A percentile compares a stretch with the other conserved stretches of the same genome.
Evolutionary conservation across 768 basidiomycete species (phyloP).

Genomic region (Trametes elegans): DNA sequence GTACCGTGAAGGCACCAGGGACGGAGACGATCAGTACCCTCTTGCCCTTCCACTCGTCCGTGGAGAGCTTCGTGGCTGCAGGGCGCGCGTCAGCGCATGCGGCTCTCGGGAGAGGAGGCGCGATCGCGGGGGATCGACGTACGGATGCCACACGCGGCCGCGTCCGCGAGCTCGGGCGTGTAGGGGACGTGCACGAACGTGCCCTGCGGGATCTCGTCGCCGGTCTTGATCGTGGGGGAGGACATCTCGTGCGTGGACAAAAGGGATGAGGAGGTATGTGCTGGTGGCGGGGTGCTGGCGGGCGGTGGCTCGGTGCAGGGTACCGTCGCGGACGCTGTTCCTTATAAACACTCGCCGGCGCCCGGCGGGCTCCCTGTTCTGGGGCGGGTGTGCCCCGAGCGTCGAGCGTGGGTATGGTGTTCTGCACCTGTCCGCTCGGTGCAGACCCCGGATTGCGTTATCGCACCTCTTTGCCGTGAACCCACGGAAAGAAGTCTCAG

Average conservation of each 20-base stretch:
- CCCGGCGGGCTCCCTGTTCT: neutral
- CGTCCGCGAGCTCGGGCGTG: conserved; percentile 59
- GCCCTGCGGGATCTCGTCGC: conserved; percentile 48
- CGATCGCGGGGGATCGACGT: conserved; percentile 32
- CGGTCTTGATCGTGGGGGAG: conserved; percentile 42
- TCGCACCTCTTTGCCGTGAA: neutral
- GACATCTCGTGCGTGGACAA: neutral
- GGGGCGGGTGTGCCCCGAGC: neutral
- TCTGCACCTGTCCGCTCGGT: neutral
- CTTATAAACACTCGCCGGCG: conserved; percentile 5
- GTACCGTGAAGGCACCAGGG: conserved; percentile 78
- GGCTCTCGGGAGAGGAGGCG: too few relatives aligned
- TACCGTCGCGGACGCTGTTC: neutral
- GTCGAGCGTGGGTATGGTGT: neutral
- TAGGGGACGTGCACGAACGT: conserved; percentile 56
- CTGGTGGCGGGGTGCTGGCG: neutral
- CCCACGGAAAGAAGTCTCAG: too few relatives aligned
- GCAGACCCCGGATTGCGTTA: conserved; percentile 6
- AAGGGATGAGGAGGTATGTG: neutral
- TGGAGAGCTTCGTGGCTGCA: conserved; percentile 51
- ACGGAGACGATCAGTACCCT: conserved; percentile 76
- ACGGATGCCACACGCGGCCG: conserved; percentile 65
- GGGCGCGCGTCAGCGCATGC: too few relatives aligned
- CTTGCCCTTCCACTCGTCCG: conserved; percentile 73
- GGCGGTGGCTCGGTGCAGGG: neutral